These are phyloP conservation scores for Cadophora malorum DNA, from an alignment of 2,329 filamentous ascomycete genomes.

Conservation along the genomic window DNA sequence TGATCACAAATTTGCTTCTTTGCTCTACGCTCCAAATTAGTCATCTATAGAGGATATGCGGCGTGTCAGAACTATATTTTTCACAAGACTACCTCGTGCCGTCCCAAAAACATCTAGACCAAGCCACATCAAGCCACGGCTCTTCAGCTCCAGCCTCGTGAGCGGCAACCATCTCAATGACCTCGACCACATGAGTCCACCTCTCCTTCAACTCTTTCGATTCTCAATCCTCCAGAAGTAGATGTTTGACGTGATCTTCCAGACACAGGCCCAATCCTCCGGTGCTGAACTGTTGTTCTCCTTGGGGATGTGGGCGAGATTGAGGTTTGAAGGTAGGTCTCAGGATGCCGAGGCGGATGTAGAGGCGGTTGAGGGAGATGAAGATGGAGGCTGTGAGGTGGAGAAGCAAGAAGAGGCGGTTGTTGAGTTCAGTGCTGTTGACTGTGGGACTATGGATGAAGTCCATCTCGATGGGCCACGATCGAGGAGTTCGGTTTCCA, in stretches of 20 bases:
- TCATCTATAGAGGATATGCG: neutral
- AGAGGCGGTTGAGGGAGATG: neutral
- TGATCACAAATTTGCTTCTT: neutral
- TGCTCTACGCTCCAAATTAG: neutral
- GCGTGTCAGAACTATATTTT: neutral
- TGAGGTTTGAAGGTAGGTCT: neutral
- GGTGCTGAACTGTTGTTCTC: too few relatives aligned
- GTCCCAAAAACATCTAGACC: constrained; percentile 10
- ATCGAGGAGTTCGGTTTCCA: neutral
- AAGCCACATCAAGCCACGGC: constrained; percentile 10
- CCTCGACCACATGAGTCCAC: neutral
- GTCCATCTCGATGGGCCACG: neutral
- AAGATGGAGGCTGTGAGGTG: neutral
- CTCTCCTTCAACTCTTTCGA: neutral
- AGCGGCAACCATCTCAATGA: neutral
- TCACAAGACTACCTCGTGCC: neutral
- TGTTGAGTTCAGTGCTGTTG: neutral
- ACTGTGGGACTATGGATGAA: neutral
- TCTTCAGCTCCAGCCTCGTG: constrained; percentile 15
- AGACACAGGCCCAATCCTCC: too few relatives aligned
- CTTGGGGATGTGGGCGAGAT: neutral
- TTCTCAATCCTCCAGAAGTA: too few relatives aligned
- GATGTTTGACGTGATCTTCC: too few relatives aligned
- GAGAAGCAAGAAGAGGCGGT: neutral
- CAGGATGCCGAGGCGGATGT: constrained; percentile 4